phyloP scores from a whole-genome alignment of 768 basidiomycete genomes.

The Suillus alpinus region DNA sequence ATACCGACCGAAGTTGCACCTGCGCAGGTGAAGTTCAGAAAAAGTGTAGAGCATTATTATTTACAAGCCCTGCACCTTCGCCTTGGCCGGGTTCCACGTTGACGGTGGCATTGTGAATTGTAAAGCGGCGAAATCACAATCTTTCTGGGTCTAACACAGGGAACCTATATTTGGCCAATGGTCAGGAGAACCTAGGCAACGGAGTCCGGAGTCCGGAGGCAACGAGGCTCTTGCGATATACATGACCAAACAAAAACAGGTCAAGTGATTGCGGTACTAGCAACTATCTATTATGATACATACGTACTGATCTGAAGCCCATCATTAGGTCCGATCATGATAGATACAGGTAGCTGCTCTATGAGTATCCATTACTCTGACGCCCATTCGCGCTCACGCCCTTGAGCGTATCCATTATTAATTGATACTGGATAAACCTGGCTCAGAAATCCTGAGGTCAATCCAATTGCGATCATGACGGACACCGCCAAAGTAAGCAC shows the following conservation, averaged over 20 bases:
- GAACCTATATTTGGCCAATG: neutral
- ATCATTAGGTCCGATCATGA: neutral
- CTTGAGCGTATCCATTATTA: neutral
- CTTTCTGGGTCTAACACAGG: neutral
- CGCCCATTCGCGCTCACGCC: neutral
- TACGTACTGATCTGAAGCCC: neutral
- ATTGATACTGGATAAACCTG: neutral
- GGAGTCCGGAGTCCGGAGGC: neutral
- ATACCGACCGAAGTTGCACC: slow-evolving; percentile 48
- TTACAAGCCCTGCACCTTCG: slow-evolving; percentile 40
- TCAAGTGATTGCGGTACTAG: neutral
- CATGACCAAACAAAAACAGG: neutral
- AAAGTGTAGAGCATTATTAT: neutral
- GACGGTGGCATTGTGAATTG: slow-evolving; percentile 23
- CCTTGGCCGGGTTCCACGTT: slow-evolving; percentile 61
- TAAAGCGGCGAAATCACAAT: neutral
- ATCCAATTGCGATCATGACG: neutral
- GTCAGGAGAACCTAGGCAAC: neutral
- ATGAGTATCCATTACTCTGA: neutral
- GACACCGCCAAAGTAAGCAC: neutral
- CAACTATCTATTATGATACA: neutral
- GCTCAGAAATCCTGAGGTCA: neutral
- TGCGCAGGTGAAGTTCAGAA: slow-evolving; percentile 19
- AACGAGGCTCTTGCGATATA: neutral
- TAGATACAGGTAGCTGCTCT: neutral